Percentiles rank a stretch among this genome's conserved stretches.
Conservation (phyloP, 1,284 basidiomycete species). For the Singerocomus inundabilis region DNA sequence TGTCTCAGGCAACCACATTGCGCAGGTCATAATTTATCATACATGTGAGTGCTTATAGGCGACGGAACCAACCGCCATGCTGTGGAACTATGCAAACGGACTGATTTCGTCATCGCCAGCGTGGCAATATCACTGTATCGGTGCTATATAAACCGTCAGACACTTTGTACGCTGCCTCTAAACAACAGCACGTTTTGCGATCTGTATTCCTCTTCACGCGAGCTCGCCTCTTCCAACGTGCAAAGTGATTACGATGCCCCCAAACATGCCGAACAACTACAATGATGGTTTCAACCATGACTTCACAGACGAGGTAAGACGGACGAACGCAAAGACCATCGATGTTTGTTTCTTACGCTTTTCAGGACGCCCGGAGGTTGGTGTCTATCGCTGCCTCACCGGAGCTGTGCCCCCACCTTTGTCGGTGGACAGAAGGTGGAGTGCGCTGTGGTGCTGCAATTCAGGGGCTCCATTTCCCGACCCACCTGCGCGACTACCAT, state of each 20-base stretch:
- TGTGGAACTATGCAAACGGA: slow-evolving; percentile 12
- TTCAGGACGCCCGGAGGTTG: slow-evolving; percentile 26
- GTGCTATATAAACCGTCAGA: slow-evolving; percentile 24
- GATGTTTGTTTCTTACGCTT: slow-evolving; percentile 11
- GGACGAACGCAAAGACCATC: neutral
- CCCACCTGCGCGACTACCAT: slow-evolving; percentile 23
- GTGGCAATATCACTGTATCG: neutral
- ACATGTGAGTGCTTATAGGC: slow-evolving; percentile 13
- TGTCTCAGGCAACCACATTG: slow-evolving; percentile 8
- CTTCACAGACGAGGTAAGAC: slow-evolving; percentile 33
- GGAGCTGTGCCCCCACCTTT: slow-evolving; percentile 25
- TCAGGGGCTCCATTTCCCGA: slow-evolving; percentile 20
- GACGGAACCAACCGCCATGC: slow-evolving; percentile 21
- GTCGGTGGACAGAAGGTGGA: slow-evolving; percentile 22
- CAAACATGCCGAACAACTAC: slow-evolving; percentile 7
- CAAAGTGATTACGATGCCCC: slow-evolving; percentile 22
- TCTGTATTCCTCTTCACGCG: neutral
- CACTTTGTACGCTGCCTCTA: neutral
- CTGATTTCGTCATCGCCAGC: neutral
- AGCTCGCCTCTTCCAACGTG: neutral
- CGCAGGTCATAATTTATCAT: slow-evolving; percentile 16
- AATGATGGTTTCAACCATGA: slow-evolving; percentile 31
- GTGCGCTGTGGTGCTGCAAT: slow-evolving; percentile 12
- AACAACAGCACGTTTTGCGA: slow-evolving; percentile 2
- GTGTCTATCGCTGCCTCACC: slow-evolving; percentile 30